Evolutionary conservation across 139 green algal genomes (phyloP), one percentile per base, ranked within the genome.

Genomic region (Chlorella sp.): DNA sequence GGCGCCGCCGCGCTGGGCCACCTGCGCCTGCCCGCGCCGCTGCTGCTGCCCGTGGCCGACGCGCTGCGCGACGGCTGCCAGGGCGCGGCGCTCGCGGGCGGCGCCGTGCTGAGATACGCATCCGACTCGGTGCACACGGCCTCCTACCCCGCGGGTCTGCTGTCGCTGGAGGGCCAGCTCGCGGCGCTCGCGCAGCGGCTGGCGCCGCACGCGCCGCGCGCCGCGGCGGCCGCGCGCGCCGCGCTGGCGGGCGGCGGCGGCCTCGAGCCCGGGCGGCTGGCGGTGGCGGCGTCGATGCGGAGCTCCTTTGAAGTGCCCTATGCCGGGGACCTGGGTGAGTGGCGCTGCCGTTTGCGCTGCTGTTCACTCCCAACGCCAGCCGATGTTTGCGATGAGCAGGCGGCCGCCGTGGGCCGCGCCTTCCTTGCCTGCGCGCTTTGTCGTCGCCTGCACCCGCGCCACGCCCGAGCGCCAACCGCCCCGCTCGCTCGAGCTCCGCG

Each of bases 21-120:
- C 8, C 56, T 65, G 17, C 67, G 76, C 11, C 45, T 85, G 38
- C 21, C 77, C n/a, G 90, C 85, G 81, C 90, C 90, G 11, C 74
- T 88, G 33, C 82, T 95, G 38, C 41, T 96, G 58, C 92, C 92
- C 0, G 87, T 96, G 66, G 88, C 94, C 61, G 89, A 97, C 58
- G 82, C 79, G 0, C 73, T 92, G 71, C 67, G 92, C 1, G 91
- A 97, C 74, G 89, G 83, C 3, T 88, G 89, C 73, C 83, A 66
- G n/a, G 91, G 91, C n/a, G 55, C 86, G 15, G 84, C 81, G 0
- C 42, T 80, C 25, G 59, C 38, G 6, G 48, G 56, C 2, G 48
- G 31, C 31, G 45, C 60, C 21, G 74, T 51, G 1, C 45, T 88
- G 14, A 75, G 75, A 31, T 69, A 92, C 31, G 56, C 77, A 1